Base-by-base conservation (phyloP, 768 basidiomycete species). In the Podaxis sp. region DNA sequence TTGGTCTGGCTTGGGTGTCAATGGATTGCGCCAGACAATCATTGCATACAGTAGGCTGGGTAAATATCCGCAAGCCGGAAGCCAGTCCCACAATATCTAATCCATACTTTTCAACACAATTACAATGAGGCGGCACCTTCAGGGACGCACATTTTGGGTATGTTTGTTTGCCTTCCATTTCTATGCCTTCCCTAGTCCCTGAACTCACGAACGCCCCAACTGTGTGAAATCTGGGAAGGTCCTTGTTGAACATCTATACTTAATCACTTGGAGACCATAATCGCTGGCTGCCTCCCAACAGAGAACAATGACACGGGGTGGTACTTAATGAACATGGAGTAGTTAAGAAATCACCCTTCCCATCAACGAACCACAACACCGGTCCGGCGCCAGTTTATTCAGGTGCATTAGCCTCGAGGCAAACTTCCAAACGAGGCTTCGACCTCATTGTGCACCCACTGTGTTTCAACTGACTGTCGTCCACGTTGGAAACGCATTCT, bases 361-460 rank as follows among this genome's bases (percentile, higher is more conserved):
- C 60, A 55, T 55, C 54, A 49, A 38, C 36, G 46, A 47, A 49
- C 61, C 61, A 62, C 25, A 62, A 62, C 54, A 55, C 61, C 61
- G 61, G 61, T 62, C 54, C 61, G 61, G 61, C 47, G 61, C 33
- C 55, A 55, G 19, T 56, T 55, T 51, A 24, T 50, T 50, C 61
- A 56, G 36, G 51, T 53, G 67, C 64, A 70, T 64, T 67, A 66
- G 73, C 73, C 73, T 74, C 71, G 73, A 74, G 73, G 73, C 73
- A 70, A 56, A 66, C 64, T 65, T 64, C 63, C 65, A 67, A 55
- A 62, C 61, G 22, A 62, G 61, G 61, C 54, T 56, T 56, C 25
- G 19, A 56, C 61, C 61, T 62, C 61, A 55, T 62, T 62, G 61
- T 38, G 46, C 51, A 62, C 61, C 61, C 61, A 56, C 55, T 52